A percentile compares a stretch with the other conserved stretches of the same genome.
These are phyloP conservation scores for Podochytrium sp. DNA, from an alignment of 192 early-diverging fungal genomes.

Conservation along the genomic window DNA sequence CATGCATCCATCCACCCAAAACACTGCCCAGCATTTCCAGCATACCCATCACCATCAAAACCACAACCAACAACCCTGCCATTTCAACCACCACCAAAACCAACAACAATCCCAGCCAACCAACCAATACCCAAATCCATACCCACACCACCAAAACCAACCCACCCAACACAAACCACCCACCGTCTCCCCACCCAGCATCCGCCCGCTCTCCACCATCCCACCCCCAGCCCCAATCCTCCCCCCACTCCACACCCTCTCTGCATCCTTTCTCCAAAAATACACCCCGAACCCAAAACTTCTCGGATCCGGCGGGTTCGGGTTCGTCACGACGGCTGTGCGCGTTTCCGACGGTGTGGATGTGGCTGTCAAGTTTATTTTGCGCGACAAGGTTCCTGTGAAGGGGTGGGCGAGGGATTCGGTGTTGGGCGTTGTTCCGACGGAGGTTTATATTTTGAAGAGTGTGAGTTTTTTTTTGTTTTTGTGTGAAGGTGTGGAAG, in stretches of 20 bases:
- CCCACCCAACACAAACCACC: not conserved
- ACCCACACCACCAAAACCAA: constrained; percentile 6
- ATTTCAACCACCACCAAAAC: not conserved
- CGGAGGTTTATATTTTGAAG: constrained; percentile 49
- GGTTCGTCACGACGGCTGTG: constrained; percentile 65
- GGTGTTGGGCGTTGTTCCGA: constrained; percentile 47
- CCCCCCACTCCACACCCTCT: constrained; percentile 13
- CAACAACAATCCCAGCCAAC: not conserved
- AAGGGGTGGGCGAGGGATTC: constrained; percentile 50
- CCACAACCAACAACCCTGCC: not conserved
- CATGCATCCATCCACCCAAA: not conserved
- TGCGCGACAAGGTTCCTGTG: constrained; percentile 43
- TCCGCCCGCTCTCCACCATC: not conserved
- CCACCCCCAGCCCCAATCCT: constrained; percentile 2
- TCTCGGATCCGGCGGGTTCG: constrained; percentile 70
- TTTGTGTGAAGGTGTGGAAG: no score
- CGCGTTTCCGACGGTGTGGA: constrained; percentile 55
- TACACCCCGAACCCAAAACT: constrained; percentile 32
- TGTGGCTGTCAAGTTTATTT: constrained; percentile 79
- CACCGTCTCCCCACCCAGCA: not conserved
- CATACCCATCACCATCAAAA: not conserved
- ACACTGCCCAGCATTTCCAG: not conserved
- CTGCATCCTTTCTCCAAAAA: constrained; percentile 21
- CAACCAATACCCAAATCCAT: not conserved
- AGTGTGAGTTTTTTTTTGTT: constrained; percentile 18